A percentile compares a stretch with the other conserved stretches of the same genome.
phyloP scores from a whole-genome alignment of 495 filamentous ascomycete genomes.

The Xylaria grammica region DNA sequence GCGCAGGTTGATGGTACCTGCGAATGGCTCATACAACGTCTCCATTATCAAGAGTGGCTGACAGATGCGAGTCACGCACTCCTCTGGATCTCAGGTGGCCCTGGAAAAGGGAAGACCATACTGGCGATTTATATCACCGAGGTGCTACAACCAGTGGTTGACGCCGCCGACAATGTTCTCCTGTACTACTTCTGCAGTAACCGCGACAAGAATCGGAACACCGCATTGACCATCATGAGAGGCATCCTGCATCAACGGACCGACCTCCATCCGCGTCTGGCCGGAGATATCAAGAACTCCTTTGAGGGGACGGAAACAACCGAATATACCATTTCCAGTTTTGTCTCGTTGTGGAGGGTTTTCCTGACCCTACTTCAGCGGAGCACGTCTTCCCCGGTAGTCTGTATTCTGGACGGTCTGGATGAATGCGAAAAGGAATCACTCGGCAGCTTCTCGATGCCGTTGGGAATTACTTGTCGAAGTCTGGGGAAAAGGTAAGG shows the following conservation, averaged over 20 bases:
- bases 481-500: slow-evolving; percentile 19
- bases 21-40: slow-evolving; percentile 52
- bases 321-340: slow-evolving; percentile 37
- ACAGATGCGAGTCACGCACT: slow-evolving; percentile 29
- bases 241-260: slow-evolving; percentile 40
- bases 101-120: slow-evolving; percentile 59
- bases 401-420: slow-evolving; percentile 52
- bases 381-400: slow-evolving; percentile 32
- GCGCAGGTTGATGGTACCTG: slow-evolving; percentile 47
- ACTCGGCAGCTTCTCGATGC: slow-evolving; percentile 39
- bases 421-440: slow-evolving; percentile 55
- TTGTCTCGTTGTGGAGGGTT: slow-evolving; percentile 44
- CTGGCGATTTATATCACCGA: slow-evolving; percentile 52
- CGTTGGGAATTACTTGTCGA: slow-evolving; percentile 34
- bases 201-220: slow-evolving; percentile 52
- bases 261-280: slow-evolving; percentile 28
- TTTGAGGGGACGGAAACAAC: slow-evolving; percentile 39
- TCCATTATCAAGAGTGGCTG: slow-evolving; percentile 47
- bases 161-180: slow-evolving; percentile 26
- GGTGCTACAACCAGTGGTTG: slow-evolving; percentile 38
- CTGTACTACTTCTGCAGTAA: slow-evolving; percentile 54
- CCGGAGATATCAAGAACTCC: slow-evolving; percentile 25
- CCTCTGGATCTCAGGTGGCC: slow-evolving; percentile 54
- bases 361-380: slow-evolving; percentile 41
- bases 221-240: slow-evolving; percentile 46